Evolutionary conservation across 345 rosid genomes (phyloP).

Genomic region (Lepidium didymum): DNA sequence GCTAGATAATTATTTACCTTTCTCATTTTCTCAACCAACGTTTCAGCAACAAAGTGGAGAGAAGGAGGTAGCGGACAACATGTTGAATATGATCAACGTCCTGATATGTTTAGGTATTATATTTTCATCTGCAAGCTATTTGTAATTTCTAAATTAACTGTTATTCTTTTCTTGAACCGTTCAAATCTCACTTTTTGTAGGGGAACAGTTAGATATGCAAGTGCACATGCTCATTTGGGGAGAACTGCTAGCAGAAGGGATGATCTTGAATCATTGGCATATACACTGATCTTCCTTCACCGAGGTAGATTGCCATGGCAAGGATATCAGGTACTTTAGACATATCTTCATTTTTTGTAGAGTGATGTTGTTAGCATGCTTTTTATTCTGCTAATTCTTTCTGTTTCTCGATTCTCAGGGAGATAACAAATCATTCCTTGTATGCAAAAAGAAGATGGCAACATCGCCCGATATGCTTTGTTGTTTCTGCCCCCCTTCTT

Average conservation of each 20-base stretch:
- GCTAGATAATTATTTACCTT: constrained; percentile 7
- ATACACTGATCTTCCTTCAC: constrained; percentile 85
- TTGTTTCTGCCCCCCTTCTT: constrained; percentile 86
- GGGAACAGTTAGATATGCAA: constrained; percentile 97
- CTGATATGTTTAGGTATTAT: constrained; percentile 89
- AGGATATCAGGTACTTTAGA: constrained; percentile 74
- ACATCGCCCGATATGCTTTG: constrained; percentile 82
- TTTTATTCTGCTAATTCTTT: constrained; percentile 13
- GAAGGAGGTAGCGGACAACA: constrained; percentile 69
- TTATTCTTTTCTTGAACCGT: neutral
- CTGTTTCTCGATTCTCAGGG: constrained; percentile 51
- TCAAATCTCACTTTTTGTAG: constrained; percentile 32
- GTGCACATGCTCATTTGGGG: constrained; percentile 97
- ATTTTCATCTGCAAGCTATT: neutral
- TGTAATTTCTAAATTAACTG: neutral
- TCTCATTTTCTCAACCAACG: neutral
- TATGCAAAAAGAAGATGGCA: constrained; percentile 97
- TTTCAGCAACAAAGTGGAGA: constrained; percentile 92
- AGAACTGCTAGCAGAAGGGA: constrained; percentile 98
- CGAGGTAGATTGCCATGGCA: constrained; percentile 99
- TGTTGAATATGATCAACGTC: constrained; percentile 97
- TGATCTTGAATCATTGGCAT: constrained; percentile 97
- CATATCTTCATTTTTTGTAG: neutral
- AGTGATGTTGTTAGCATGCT: neutral
- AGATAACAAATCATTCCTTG: constrained; percentile 92